Evolutionary conservation across 768 basidiomycete genomes (phyloP).

Genomic region (Arthromyces matolae): DNA sequence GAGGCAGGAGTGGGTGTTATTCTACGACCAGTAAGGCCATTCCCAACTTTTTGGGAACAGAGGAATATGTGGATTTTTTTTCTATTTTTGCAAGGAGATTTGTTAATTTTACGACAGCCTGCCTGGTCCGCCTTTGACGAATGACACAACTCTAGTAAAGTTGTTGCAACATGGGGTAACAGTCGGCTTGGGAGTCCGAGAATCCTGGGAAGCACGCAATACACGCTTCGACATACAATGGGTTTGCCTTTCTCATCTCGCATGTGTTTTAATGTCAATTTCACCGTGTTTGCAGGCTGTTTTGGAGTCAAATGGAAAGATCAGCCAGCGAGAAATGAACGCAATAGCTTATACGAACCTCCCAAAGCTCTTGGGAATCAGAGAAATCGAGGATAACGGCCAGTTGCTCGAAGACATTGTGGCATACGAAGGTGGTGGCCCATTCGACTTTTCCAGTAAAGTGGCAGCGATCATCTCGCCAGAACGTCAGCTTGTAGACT

Average conservation of each 20-base stretch:
- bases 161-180: conserved; percentile 73
- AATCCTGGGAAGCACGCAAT: conserved; percentile 72
- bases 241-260: conserved; percentile 45
- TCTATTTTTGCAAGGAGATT: neutral
- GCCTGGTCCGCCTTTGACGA: conserved; percentile 73
- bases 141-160: conserved; percentile 55
- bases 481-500: conserved; percentile 46
- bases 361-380: conserved; percentile 36
- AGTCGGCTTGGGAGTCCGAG: conserved; percentile 65
- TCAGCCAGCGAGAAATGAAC: conserved; percentile 38
- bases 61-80: conserved; percentile 49
- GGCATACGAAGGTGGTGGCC: conserved; percentile 54
- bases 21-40: conserved; percentile 55
- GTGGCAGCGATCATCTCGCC: conserved; percentile 55
- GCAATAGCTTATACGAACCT: conserved; percentile 44
- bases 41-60: conserved; percentile 71
- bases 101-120: conserved; percentile 35
- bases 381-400: conserved; percentile 35
- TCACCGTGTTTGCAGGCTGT: conserved; percentile 31
- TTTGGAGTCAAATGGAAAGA: conserved; percentile 43
- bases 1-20: conserved; percentile 48
- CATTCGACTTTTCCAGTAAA: conserved; percentile 53
- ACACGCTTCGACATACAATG: conserved; percentile 76
- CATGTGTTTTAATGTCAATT: conserved; percentile 1
- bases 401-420: conserved; percentile 49